Evolutionary conservation across 208 protist genomes (phyloP), one percentile per base, ranked within the genome.

Genomic region (Strigomonas culicis): DNA sequence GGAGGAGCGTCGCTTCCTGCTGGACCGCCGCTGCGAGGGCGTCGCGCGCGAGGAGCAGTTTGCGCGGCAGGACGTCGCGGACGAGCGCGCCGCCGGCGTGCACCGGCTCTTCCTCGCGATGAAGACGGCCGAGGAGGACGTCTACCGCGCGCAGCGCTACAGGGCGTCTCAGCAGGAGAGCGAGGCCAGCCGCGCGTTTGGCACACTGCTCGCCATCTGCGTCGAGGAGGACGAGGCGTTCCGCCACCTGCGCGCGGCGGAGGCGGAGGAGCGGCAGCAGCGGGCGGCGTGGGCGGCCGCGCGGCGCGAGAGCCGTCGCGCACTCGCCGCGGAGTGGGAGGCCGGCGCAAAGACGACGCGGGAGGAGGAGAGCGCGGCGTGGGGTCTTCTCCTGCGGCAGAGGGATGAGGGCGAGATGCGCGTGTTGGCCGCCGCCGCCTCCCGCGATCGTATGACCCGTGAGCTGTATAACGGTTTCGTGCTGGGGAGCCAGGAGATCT

Each of bases 241-340:
- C 64, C 25, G 31, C 3, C 6, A 39, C 8, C 41, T 90, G 15
- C 46, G 70, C 3, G 25, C 36, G 4, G 59, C 51, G 17, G 83
- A 90, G 68, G 71, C 52, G 32, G 28, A 59, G 15, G 79, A 80
- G 56, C 77, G 70, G 34, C 79, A 83, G 24, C 61, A 67, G 32
- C 50, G 75, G 15, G 61, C 70, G 15, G 56, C 69, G 17, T 70
- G 69, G 72, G 70, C 79, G 58, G 21, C 68, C 1, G 50, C 80
- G 24, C 72, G 73, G 69, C 68, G 63, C 24, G 60, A 25, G 21
- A 15, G 44, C 13, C 55, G 63, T 25, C 41, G 27, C 15, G 36
- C 63, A 4, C 41, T 75, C 24, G 57, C 65, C 39, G 58, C 69
- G 10, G 24, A n/a, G 21, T 53, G 59, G 43, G 25, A 78, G 28